phyloP scores from a whole-genome alignment of 225 moss, liverwort and hornwort genomes.

The Pseudisothecium myosuroides region DNA sequence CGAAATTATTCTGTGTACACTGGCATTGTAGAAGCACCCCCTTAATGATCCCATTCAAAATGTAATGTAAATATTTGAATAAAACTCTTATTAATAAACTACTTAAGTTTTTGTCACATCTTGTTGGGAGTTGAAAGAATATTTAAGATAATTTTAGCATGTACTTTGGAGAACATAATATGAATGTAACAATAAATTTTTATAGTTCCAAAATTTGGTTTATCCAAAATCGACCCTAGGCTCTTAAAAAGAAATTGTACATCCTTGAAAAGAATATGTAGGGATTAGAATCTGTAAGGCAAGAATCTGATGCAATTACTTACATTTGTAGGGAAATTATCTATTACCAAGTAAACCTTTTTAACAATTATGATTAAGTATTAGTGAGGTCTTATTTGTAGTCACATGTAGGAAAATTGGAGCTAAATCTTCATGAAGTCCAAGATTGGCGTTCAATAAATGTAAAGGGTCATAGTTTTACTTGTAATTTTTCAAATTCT shows the following conservation, averaged over 20 bases:
- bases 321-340: not conserved
- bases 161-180: not conserved
- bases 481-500: not conserved
- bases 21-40: not conserved
- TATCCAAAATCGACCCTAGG: not conserved
- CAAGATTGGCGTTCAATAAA: not conserved
- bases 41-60: not conserved
- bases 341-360: not conserved
- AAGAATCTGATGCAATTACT: not conserved
- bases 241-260: not conserved
- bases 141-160: not conserved
- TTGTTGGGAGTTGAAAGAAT: not conserved
- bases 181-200: not conserved
- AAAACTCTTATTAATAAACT: not conserved
- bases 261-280: not conserved
- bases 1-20: accelerated
- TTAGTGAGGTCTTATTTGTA: not conserved
- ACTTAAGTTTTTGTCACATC: not conserved
- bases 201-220: not conserved
- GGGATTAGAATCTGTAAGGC: not conserved
- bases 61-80: not conserved
- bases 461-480: not conserved
- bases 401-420: not conserved
- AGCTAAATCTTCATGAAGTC: not conserved
- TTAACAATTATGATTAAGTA: not conserved